phyloP scores from a whole-genome alignment of 2,329 filamentous ascomycete species.

The Pleurostoma richardsiae region DNA sequence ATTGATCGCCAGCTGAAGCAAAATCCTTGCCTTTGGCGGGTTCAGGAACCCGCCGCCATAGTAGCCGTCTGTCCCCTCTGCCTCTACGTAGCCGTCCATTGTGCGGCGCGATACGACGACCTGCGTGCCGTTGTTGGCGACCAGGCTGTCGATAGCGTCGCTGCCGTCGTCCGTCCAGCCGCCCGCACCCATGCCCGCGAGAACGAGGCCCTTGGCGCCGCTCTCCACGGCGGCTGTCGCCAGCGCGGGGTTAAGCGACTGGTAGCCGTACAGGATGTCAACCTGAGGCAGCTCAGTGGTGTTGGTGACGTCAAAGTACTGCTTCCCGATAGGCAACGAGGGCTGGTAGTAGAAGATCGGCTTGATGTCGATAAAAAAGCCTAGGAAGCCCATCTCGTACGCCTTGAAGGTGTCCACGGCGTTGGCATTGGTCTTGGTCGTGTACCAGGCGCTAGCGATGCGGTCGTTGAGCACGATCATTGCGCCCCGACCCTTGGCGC shows the following conservation, averaged over 20 bases:
- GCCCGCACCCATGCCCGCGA: constrained; percentile 50
- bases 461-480: constrained; percentile 60
- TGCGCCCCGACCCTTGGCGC: constrained; percentile 44
- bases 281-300: constrained; percentile 42
- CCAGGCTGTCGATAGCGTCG: constrained; percentile 34
- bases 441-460: constrained; percentile 53
- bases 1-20: constrained; percentile 36
- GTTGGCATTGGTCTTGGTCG: constrained; percentile 59
- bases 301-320: constrained; percentile 32
- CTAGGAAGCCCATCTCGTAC: constrained; percentile 51
- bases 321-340: constrained; percentile 38
- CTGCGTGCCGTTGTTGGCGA: constrained; percentile 38
- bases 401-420: constrained; percentile 57
- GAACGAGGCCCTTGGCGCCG: constrained; percentile 50
- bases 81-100: constrained; percentile 46
- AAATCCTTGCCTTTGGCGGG: constrained; percentile 48
- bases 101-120: constrained; percentile 46
- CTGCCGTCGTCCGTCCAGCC: constrained; percentile 35
- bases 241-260: constrained; percentile 43
- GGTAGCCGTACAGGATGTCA: constrained; percentile 51
- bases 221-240: constrained; percentile 40
- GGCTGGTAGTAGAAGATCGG: constrained; percentile 57
- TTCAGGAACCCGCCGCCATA: constrained; percentile 48
- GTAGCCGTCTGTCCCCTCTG: constrained; percentile 14
- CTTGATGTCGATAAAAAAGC: constrained; percentile 51